phyloP scores from a whole-genome alignment of 2,329 filamentous ascomycete species.

The Verruconis gallopava region DNA sequence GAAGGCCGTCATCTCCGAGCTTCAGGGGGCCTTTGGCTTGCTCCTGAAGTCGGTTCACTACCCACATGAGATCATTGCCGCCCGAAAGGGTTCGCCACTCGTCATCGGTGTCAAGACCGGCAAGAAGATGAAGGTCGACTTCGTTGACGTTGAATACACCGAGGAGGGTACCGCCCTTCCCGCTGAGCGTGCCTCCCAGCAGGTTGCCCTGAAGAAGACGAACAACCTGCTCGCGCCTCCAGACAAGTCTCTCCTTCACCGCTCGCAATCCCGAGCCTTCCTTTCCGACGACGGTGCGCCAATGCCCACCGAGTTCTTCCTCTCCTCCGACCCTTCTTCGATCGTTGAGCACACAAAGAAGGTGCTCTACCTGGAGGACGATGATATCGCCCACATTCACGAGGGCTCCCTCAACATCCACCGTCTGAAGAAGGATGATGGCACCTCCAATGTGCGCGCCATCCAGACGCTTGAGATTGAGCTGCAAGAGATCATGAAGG shows the following conservation, averaged over 20 bases:
- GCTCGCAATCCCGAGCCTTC: constrained; percentile 96
- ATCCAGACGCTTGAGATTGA: constrained; percentile 98
- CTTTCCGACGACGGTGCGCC: constrained; percentile 96
- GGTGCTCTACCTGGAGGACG: constrained; percentile 98
- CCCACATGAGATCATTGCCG: constrained; percentile 93
- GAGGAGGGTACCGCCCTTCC: constrained; percentile 80
- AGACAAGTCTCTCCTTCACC: constrained; percentile 96
- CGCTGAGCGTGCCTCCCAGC: constrained; percentile 90
- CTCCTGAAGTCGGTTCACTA: constrained; percentile 98
- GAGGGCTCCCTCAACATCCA: constrained; percentile 99
- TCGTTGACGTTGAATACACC: constrained; percentile 95
- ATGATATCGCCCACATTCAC: constrained; percentile 99
- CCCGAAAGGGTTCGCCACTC: constrained; percentile 93
- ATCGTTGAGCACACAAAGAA: constrained; percentile 99
- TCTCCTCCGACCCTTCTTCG: constrained; percentile 94
- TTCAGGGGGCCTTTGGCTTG: constrained; percentile 94
- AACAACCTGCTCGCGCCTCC: constrained; percentile 59
- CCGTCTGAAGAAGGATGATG: constrained; percentile 91
- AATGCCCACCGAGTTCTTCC: constrained; percentile 98
- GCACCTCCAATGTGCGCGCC: constrained; percentile 88
- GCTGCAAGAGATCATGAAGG: constrained; percentile 99
- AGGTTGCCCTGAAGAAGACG: constrained; percentile 83
- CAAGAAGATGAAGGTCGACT: constrained; percentile 99
- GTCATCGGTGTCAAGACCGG: constrained; percentile 94
- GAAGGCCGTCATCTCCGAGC: constrained; percentile 96